These are phyloP conservation scores for Hysterangium stoloniferum DNA, from an alignment of 768 basidiomycete species.

Conservation along the genomic window DNA sequence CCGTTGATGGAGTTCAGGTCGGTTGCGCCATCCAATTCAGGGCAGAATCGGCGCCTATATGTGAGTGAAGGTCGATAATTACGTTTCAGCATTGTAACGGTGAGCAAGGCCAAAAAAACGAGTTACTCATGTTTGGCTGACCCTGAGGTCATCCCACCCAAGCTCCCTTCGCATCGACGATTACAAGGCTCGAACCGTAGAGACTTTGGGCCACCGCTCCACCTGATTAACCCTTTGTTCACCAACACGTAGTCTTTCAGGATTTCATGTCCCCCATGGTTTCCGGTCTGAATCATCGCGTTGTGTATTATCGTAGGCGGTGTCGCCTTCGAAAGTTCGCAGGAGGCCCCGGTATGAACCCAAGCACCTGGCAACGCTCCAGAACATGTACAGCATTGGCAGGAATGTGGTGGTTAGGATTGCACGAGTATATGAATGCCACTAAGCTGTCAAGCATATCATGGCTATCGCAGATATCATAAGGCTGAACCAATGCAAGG, in stretches of 20 bases:
- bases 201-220: conserved; percentile 35
- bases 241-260: conserved; percentile 54
- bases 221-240: conserved; percentile 54
- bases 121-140: conserved; percentile 15
- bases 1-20: conserved; percentile 53
- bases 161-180: conserved; percentile 50
- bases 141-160: conserved; percentile 67
- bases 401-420: no score
- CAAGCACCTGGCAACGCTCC: conserved; percentile 13
- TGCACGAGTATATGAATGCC: no score
- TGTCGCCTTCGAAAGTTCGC: conserved; percentile 14
- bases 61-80: conserved; percentile 60
- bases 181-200: conserved; percentile 24
- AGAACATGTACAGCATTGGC: conserved; percentile 6
- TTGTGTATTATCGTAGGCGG: conserved; percentile 49
- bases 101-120: conserved; percentile 16
- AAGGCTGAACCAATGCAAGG: no score
- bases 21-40: conserved; percentile 36
- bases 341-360: conserved; percentile 16
- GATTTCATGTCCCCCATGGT: conserved; percentile 50
- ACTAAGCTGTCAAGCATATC: no score
- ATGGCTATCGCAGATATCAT: no score
- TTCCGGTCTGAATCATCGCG: conserved; percentile 74
- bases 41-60: conserved; percentile 51
- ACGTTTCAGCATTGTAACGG: neutral